phyloP scores from a whole-genome alignment of 1,139 yeast species.

The Kodamaea derodonti region DNA sequence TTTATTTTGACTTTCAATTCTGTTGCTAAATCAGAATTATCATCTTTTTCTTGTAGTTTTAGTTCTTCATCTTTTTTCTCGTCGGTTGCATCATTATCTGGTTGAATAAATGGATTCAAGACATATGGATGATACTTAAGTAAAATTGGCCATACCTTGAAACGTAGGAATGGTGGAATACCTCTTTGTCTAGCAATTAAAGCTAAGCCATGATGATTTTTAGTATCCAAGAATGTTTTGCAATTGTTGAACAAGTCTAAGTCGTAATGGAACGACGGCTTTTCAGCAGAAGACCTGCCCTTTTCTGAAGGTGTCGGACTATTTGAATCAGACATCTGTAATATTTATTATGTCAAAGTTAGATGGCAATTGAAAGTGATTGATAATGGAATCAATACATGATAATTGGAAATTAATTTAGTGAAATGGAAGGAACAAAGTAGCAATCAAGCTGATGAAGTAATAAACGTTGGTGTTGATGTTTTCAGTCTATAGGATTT shows the following conservation, averaged over 20 bases:
- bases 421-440: too few relatives aligned
- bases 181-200: constrained; percentile 80
- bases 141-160: constrained; percentile 79
- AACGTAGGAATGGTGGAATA: constrained; percentile 77
- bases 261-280: constrained; percentile 41
- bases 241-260: constrained; percentile 36
- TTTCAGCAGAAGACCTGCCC: constrained; percentile 9
- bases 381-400: too few relatives aligned
- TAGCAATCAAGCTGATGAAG: too few relatives aligned
- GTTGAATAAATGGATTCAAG: constrained; percentile 63
- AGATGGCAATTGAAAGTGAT: too few relatives aligned
- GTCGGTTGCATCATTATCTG: constrained; percentile 33
- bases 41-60: constrained; percentile 2
- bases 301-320: neutral
- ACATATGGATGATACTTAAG: constrained; percentile 85
- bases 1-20: constrained; percentile 34
- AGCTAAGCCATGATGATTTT: constrained; percentile 68
- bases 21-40: constrained; percentile 13
- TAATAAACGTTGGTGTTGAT: too few relatives aligned
- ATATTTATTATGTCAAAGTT: too few relatives aligned
- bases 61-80: constrained; percentile 9
- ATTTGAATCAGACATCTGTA: neutral
- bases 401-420: too few relatives aligned
- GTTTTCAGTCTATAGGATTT: too few relatives aligned
- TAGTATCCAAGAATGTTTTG: constrained; percentile 41